Percentiles rank a stretch among this genome's conserved stretches.
phyloP scores from a whole-genome alignment of 2,329 filamentous ascomycete species.

The Conoideocrella luteorostrata region DNA sequence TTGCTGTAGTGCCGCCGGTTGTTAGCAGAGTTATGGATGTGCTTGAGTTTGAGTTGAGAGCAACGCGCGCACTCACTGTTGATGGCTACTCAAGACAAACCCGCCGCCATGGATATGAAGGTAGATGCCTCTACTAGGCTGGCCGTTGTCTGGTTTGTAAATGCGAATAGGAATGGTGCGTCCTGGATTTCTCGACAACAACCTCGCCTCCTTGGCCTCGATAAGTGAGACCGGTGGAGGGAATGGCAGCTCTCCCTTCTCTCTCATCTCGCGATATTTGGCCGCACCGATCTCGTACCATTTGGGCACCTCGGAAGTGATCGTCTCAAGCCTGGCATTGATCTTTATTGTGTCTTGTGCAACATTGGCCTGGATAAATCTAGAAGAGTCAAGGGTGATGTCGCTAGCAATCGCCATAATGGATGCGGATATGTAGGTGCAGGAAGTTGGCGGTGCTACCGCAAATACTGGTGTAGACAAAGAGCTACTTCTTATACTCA shows the following conservation, averaged over 20 bases:
- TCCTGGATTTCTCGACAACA: conserved; percentile 46
- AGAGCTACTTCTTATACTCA: too few relatives aligned
- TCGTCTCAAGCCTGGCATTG: not conserved
- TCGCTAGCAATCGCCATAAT: conserved; percentile 19
- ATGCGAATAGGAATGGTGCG: conserved; percentile 39
- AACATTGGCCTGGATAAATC: conserved; percentile 34
- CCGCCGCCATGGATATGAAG: conserved; percentile 51
- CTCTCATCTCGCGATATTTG: conserved; percentile 47
- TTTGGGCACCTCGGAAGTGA: conserved; percentile 22
- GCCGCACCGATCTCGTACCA: conserved; percentile 40
- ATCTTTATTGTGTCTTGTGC: conserved; percentile 16
- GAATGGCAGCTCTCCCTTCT: conserved; percentile 45
- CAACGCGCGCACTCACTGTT: not conserved
- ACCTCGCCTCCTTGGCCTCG: conserved; percentile 35
- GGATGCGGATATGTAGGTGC: too few relatives aligned
- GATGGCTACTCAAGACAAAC: conserved; percentile 26
- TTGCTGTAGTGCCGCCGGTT: conserved; percentile 4
- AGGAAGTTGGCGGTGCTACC: too few relatives aligned
- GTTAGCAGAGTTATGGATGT: too few relatives aligned
- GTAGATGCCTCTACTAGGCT: conserved; percentile 33
- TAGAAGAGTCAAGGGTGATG: conserved; percentile 31
- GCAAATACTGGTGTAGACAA: too few relatives aligned
- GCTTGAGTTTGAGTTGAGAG: too few relatives aligned
- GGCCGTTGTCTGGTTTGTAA: conserved; percentile 41
- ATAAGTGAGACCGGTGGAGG: conserved; percentile 39